phyloP scores from a whole-genome alignment of 176 grass and related monocot species.

The Avena atlantica region DNA sequence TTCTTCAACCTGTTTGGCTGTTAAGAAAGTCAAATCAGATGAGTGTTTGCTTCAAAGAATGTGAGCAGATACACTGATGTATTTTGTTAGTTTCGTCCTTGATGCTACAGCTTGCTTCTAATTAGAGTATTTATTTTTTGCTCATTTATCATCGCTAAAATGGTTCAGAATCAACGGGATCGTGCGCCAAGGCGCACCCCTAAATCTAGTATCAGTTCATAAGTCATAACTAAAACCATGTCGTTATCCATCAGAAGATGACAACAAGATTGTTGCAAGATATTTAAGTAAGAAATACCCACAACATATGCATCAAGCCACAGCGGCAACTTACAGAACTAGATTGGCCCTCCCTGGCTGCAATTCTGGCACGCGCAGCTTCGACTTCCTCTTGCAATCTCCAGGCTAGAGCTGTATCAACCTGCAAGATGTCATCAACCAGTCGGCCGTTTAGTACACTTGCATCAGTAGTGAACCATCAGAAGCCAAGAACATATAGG shows the following conservation, averaged over 20 bases:
- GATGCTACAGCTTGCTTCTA: too few species aligned
- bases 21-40: too few species aligned
- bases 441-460: not conserved
- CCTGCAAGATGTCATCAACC: constrained; percentile 55
- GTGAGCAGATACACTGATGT: too few species aligned
- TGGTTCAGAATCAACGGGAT: too few species aligned
- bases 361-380: constrained; percentile 44
- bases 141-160: too few species aligned
- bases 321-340: constrained; percentile 48
- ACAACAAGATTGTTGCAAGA: not conserved
- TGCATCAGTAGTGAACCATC: not conserved
- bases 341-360: constrained; percentile 51
- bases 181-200: too few species aligned
- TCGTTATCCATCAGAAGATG: not conserved
- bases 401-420: constrained; percentile 68
- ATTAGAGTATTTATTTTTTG: too few species aligned
- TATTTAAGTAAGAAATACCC: not conserved
- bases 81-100: too few species aligned
- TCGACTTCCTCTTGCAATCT: constrained; percentile 62
- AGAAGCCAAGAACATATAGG: not conserved
- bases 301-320: constrained; percentile 14
- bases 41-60: too few species aligned
- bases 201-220: constrained; percentile 4
- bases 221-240: constrained; percentile 18
- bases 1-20: too few species aligned